phyloP scores from a whole-genome alignment of 176 grass and related monocot species.

The Juncus effusus region DNA sequence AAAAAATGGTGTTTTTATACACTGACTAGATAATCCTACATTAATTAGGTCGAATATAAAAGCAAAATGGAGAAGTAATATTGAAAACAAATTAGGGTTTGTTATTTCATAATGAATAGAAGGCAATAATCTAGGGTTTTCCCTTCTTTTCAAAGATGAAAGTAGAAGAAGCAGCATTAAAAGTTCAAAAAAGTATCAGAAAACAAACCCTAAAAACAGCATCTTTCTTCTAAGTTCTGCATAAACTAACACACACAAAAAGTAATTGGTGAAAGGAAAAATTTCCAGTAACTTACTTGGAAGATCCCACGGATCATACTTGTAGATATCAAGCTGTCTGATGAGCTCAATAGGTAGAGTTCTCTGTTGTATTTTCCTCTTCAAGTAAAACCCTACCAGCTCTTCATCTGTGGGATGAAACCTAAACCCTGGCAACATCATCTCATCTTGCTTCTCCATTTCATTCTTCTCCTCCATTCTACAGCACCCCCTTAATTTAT shows the following conservation, averaged over 20 bases:
- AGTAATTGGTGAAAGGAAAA: constrained; percentile 2
- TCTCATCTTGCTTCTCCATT: constrained; percentile 81
- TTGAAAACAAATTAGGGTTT: background rate
- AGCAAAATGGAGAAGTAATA: background rate
- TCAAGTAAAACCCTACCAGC: constrained; percentile 89
- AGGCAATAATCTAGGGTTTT: background rate
- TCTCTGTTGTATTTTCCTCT: constrained; percentile 89
- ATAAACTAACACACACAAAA: background rate
- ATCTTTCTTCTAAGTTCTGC: background rate
- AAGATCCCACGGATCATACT: constrained; percentile 99
- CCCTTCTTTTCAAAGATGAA: background rate
- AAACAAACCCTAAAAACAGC: constrained; percentile 6
- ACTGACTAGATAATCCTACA: background rate
- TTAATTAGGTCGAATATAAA: background rate
- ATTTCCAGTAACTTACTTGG: constrained; percentile 63
- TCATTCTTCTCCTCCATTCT: constrained; percentile 80
- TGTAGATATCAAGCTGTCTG: constrained; percentile 97
- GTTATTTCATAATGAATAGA: background rate
- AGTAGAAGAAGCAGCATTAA: constrained; percentile 12
- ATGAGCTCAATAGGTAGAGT: constrained; percentile 95
- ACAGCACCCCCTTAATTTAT: background rate
- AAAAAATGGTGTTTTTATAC: too few species aligned
- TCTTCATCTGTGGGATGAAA: constrained; percentile 99
- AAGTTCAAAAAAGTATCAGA: background rate
- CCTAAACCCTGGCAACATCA: constrained; percentile 90